Percentiles rank a stretch among this genome's conserved stretches.
phyloP scores from a whole-genome alignment of 2,329 filamentous ascomycete genomes.

The Penicillium crustosum region DNA sequence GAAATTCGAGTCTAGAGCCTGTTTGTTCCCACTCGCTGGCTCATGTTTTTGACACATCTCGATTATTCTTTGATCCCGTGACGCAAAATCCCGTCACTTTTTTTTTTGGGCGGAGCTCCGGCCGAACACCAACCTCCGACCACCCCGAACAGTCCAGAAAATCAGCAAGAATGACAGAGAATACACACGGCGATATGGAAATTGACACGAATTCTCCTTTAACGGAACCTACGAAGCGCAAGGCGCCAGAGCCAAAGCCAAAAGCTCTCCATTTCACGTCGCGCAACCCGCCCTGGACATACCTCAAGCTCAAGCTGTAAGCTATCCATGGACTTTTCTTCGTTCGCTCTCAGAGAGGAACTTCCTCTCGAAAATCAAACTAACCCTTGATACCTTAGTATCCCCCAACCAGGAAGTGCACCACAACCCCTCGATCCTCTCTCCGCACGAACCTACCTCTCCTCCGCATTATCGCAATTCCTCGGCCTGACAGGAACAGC shows the following conservation, averaged over 20 bases:
- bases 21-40: neutral
- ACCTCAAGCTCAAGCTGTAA: constrained; percentile 46
- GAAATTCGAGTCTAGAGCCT: neutral
- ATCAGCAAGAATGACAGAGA: constrained; percentile 7
- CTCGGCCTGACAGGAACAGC: constrained; percentile 49
- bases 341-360: neutral
- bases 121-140: constrained; percentile 1
- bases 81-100: constrained; percentile 14
- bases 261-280: constrained; percentile 38
- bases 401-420: constrained; percentile 29
- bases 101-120: constrained; percentile 5
- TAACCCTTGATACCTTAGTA: constrained; percentile 14
- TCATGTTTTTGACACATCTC: neutral
- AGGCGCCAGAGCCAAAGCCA: constrained; percentile 21
- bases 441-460: constrained; percentile 48
- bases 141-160: neutral
- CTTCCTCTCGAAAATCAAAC: neutral
- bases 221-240: constrained; percentile 26
- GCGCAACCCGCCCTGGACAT: constrained; percentile 46
- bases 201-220: neutral
- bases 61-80: constrained; percentile 17
- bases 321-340: neutral
- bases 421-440: constrained; percentile 43
- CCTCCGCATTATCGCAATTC: constrained; percentile 48
- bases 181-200: constrained; percentile 1